A percentile compares a stretch with the other conserved stretches of the same genome.
Evolutionary conservation across 495 filamentous ascomycete species (phyloP).

Genomic region (Trichoderma reesei): DNA sequence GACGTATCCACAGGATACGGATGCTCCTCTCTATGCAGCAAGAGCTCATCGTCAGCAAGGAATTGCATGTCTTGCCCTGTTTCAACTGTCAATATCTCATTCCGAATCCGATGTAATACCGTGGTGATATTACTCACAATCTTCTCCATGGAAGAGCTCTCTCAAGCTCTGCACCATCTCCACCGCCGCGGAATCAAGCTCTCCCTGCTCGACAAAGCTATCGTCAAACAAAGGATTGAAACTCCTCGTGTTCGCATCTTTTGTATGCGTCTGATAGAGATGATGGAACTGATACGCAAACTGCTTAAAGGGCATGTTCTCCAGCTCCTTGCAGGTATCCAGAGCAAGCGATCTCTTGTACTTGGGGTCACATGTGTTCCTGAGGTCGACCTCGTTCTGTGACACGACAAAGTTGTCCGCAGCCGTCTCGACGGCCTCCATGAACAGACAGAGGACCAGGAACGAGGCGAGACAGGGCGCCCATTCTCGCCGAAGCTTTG

Average conservation of each 20-base stretch:
- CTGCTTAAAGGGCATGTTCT: conserved; percentile 43
- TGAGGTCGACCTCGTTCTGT: conserved; percentile 36
- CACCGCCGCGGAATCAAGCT: conserved; percentile 29
- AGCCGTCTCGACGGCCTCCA: conserved; percentile 40
- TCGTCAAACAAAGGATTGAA: conserved; percentile 38
- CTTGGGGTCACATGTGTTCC: conserved; percentile 19
- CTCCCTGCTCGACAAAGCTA: conserved; percentile 20
- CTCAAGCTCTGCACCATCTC: conserved; percentile 34
- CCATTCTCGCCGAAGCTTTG: conserved; percentile 38
- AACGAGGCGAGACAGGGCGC: conserved; percentile 42
- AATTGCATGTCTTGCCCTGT: conserved; percentile 39
- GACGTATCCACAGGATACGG: conserved; percentile 34
- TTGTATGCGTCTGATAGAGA: conserved; percentile 39
- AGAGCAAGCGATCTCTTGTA: conserved; percentile 32
- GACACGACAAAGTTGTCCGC: conserved; percentile 39
- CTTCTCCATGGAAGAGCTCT: conserved; percentile 26
- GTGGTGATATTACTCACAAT: conserved; percentile 11
- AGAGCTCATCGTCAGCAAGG: conserved; percentile 33
- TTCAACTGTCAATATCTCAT: conserved; percentile 14
- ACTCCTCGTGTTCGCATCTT: conserved; percentile 30
- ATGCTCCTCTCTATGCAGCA: conserved; percentile 32
- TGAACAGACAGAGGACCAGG: conserved; percentile 41
- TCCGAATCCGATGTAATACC: no score
- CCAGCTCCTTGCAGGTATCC: conserved; percentile 32
- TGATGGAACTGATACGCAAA: conserved; percentile 45